Base-by-base conservation (phyloP, 2,329 filamentous ascomycete genomes). In the Talaromyces sp. region DNA sequence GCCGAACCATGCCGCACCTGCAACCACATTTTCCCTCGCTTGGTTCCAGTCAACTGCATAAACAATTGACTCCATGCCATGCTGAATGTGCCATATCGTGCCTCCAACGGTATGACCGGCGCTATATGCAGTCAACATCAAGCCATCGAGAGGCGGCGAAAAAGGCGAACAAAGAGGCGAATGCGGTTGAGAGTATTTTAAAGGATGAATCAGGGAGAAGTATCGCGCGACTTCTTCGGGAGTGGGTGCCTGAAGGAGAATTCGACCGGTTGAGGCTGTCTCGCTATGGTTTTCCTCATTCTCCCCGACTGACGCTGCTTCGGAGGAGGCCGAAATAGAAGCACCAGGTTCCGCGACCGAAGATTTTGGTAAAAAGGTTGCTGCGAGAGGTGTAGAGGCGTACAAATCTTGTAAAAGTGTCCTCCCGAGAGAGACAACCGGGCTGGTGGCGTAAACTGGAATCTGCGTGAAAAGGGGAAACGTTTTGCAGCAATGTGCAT, bases 11-110 rank as follows among this genome's bases (percentile, higher is more conserved):
- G 93, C 92, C 24, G 94, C 94, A 64, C 93, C 93, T 0, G 93
- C 88, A 62, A 96, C 87, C 17, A 97, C 92, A 75, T 96, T 96
- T 73, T 99, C 94, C 66, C 91, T 86, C n/a, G 90, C 91, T 75
- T 97, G 92, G 68, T 97, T 97, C 94, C 94, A 99, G 70, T 97
- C 93, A 19, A 97, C 91, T 0, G 94, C 93, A 69, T 99, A 97
- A 1, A 99, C 92, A 48, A 99, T 93, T 0, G 92, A 97, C 74
- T 99, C 94, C 71, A 97, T 83, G 0, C 92, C 92, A 78, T 97
- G 92, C 69, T 97, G 93, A 65, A 99, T 92, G 70, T 97, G 93
- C 94, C 94, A 99, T 79, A 99, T 96, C 26, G 94, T 97, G 59
- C 94, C 94, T 73, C 94, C 94, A 0, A 97, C 84, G 0, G 93